These are phyloP conservation scores for Spencermartinsiella europaea DNA, from an alignment of 805 yeast species.

Conservation along the genomic window DNA sequence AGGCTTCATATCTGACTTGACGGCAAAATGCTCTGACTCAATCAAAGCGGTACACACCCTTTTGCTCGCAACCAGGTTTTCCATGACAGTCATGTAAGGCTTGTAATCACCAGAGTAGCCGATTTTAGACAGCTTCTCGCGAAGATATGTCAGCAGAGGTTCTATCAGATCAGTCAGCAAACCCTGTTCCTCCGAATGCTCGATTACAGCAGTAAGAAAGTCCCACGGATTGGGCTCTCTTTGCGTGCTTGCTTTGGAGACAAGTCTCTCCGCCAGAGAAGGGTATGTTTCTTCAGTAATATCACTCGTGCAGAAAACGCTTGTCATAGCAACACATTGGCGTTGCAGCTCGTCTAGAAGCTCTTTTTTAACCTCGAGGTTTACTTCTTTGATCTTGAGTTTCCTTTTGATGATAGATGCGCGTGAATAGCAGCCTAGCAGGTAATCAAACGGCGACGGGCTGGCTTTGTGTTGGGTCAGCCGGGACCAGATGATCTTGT, in stretches of 20 bases:
- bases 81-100: conserved; percentile 46
- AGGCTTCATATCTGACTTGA: conserved; percentile 37
- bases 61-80: conserved; percentile 54
- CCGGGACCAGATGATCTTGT: conserved; percentile 19
- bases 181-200: conserved; percentile 62
- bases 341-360: conserved; percentile 40
- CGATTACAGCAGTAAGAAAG: conserved; percentile 52
- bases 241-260: conserved; percentile 9
- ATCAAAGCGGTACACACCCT: conserved; percentile 57
- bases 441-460: conserved; percentile 43
- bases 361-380: conserved; percentile 33
- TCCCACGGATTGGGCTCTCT: conserved; percentile 31
- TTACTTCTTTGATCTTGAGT: conserved; percentile 37
- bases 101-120: conserved; percentile 40
- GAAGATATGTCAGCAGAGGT: conserved; percentile 39
- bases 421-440: conserved; percentile 41
- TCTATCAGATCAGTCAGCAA: conserved; percentile 55
- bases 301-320: conserved; percentile 24
- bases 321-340: conserved; percentile 45
- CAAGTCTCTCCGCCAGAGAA: conserved; percentile 13
- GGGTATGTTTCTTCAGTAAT: conserved; percentile 11
- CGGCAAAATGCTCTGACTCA: conserved; percentile 47
- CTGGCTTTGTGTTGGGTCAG: conserved; percentile 13
- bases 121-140: conserved; percentile 32
- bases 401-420: conserved; percentile 38